These are phyloP conservation scores for Ogataea henricii DNA, from an alignment of 805 yeast genomes.

Conservation along the genomic window DNA sequence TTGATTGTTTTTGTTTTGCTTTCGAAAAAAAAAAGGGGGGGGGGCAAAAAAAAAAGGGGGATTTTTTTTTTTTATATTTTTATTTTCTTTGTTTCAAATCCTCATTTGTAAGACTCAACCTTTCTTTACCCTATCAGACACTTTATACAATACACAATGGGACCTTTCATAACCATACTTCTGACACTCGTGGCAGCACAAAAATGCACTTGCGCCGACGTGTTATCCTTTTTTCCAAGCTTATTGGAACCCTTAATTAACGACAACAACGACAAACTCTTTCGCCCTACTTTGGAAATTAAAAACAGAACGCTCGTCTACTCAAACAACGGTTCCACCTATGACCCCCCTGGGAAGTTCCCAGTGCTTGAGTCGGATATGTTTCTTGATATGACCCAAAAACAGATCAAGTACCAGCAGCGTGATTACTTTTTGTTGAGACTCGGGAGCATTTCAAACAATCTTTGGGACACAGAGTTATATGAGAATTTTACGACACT, in stretches of 20 bases:
- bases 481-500: conserved; percentile 73
- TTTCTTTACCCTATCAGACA: neutral
- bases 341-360: conserved; percentile 8
- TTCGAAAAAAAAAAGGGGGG: conserved; percentile 4
- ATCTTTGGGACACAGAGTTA: conserved; percentile 36
- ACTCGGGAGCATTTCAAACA: conserved; percentile 14
- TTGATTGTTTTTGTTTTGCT: conserved; percentile 4
- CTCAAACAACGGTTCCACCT: conserved; percentile 19
- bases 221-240: conserved; percentile 11
- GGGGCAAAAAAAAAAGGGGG: neutral
- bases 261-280: conserved; percentile 9
- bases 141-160: neutral
- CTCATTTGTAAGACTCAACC: too few species aligned
- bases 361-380: conserved; percentile 8
- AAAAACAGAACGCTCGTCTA: conserved; percentile 14
- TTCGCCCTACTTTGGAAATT: conserved; percentile 17
- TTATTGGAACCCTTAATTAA: conserved; percentile 13
- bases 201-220: conserved; percentile 6
- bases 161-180: neutral
- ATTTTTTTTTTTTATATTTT: neutral
- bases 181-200: neutral
- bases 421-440: conserved; percentile 17
- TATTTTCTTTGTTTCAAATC: too few species aligned
- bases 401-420: conserved; percentile 12
- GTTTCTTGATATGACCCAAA: conserved; percentile 15